Evolutionary conservation across 75 land plant species (phyloP), one percentile per base, ranked within the genome.

Genomic region (Pinus taeda): DNA sequence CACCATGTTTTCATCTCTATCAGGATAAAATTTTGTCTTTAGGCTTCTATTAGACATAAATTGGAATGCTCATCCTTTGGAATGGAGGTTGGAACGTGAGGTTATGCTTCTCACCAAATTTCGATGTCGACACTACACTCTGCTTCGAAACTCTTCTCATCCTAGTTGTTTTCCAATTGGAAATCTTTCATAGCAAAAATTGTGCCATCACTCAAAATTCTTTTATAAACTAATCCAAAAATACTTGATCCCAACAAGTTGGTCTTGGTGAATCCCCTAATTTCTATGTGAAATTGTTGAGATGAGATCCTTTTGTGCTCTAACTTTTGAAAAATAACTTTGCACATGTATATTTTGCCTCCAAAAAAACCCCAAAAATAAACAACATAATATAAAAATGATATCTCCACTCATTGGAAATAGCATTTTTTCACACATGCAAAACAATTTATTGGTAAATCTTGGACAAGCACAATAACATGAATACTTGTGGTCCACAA

Each of bases 161-260:
- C 45, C 6, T 26, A 8, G 33, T 66, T 20, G 6, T 66, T 17
- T 30, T 66, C 5, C 70, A 66, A 66, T 15, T 66, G 33, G 9
- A 66, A 2, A 66, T 15, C 70, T 15, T 66, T 66, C 18, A 66
- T n/a, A 66, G 45, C 70, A 26, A 66, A 18, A 26, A 33, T 12
- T 66, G 42, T 66, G 13, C 37, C 70, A 66, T 66, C 36, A 33
- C 18, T 30, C 42, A 66, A 36, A 66, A 66, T 30, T 66, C 70
- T 42, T 66, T 36, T 36, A 36, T 66, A 66, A 4, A 66, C 70
- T 3, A 42, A 36, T 15, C 45, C 70, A 37, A 66, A 26, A 4
- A 45, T 36, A 36, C 70, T 39, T 33, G 36, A 6, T 66, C 70
- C 70, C 29, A 66, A 15, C 42, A 66, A 36, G 42, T 66, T 66